Evolutionary conservation across 1,284 basidiomycete genomes (phyloP), one percentile per base, ranked within the genome.

Genomic region (Prillingera fragicola): DNA sequence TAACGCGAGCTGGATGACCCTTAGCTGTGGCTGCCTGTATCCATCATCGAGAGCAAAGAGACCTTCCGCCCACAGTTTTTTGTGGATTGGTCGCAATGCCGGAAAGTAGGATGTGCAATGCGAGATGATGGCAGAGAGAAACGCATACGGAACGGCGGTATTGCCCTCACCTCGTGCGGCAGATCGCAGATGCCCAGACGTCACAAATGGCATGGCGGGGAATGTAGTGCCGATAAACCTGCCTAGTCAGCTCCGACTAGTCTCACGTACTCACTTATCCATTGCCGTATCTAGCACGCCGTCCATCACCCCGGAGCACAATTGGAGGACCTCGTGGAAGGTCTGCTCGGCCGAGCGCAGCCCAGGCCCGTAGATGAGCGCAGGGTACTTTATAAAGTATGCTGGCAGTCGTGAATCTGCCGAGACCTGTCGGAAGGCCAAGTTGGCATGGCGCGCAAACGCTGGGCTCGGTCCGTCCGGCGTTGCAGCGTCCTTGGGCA

Each of bases 31-130:
- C 31, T 58, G 55, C 5, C 65, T 53, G 34, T 58, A 70, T 44
- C 67, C 67, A 38, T 65, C 62, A 21, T 70, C 67, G 6, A 70
- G 50, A 0, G 54, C 55, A 7, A 57, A 45, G 1, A 65, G 41
- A 1, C 50, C 57, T 29, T 56, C 48, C n/a, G 47, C 39, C 65
- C 60, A 70, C 12, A 62, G 45, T 21, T 50, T 38, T 33, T 55
- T 56, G 52, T 63, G 62, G 4, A 59, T 45, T 0, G 49, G 50
- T 3, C 55, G 52, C 4, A 67, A 33, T 18, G 43, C 52, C 28
- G 60, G 50, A 5, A 63, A 42, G 48, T 63, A 62, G 3, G 42
- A 44, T 12, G 56, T 50, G 2, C 59, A 40, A 29, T 67, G 65
- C 1, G 65, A 63, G 14, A 70, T 40, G 15, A 67, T 62, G 8